phyloP scores from a whole-genome alignment of 2,329 filamentous ascomycete genomes.

The Aphanocladium album region DNA sequence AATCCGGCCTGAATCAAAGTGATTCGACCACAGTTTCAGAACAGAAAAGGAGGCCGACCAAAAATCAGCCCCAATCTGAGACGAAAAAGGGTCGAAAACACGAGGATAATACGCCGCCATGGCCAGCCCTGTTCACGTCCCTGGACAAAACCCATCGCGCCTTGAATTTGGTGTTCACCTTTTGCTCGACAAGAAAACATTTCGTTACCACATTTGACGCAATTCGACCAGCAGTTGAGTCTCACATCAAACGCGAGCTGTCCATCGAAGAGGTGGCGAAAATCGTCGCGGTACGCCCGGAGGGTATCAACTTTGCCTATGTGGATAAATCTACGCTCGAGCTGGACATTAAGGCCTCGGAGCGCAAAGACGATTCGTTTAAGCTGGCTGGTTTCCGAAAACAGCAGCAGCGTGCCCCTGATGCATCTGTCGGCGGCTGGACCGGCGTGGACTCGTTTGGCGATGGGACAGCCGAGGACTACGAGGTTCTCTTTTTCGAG shows the following conservation, averaged over 20 bases:
- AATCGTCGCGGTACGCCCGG: conserved; percentile 72
- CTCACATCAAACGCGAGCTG: conserved; percentile 68
- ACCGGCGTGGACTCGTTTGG: conserved; percentile 44
- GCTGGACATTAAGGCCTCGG: conserved; percentile 67
- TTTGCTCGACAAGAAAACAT: conserved; percentile 89
- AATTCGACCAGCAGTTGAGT: conserved; percentile 78
- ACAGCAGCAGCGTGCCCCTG: conserved; percentile 45
- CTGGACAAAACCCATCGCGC: conserved; percentile 76
- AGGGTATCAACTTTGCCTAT: conserved; percentile 76
- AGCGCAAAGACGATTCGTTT: conserved; percentile 56
- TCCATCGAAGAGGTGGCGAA: conserved; percentile 74
- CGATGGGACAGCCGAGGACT: conserved; percentile 30
- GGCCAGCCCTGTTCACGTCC: conserved; percentile 70
- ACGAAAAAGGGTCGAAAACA: conserved; percentile 3
- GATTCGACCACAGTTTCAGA: conserved; percentile 10
- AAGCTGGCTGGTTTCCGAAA: conserved; percentile 43
- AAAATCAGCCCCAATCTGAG: background rate
- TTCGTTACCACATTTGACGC: conserved; percentile 88
- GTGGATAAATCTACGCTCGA: conserved; percentile 81
- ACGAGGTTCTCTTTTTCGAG: conserved; percentile 82
- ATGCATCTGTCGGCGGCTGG: conserved; percentile 52
- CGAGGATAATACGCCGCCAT: conserved; percentile 38
- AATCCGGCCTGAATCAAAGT: background rate
- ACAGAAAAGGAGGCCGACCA: background rate
- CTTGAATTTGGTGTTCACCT: conserved; percentile 89